Percentiles rank a stretch among this genome's conserved stretches.
Conservation (phyloP, 805 yeast species). For the Kluyveromyces dobzhanskii region DNA sequence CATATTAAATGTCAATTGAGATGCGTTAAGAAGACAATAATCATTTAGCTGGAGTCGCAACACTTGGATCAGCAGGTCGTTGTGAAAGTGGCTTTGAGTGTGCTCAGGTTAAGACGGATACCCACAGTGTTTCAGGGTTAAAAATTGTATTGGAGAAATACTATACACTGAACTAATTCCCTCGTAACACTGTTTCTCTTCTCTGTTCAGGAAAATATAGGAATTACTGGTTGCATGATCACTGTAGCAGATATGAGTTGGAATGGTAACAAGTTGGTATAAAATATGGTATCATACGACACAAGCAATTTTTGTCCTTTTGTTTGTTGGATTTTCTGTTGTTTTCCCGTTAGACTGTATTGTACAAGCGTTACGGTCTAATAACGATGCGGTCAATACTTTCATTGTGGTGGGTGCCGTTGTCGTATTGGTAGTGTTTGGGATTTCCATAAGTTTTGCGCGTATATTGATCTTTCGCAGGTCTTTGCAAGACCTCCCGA, state of each 20-base stretch:
- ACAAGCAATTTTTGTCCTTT: constrained; percentile 26
- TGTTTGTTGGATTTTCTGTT: constrained; percentile 50
- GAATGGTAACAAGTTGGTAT: constrained; percentile 37
- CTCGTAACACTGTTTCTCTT: too few species aligned
- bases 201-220: too few species aligned
- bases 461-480: constrained; percentile 52
- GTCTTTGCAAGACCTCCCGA: constrained; percentile 68
- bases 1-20: too few species aligned
- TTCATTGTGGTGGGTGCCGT: constrained; percentile 71
- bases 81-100: too few species aligned
- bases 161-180: too few species aligned
- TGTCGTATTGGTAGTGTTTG: constrained; percentile 46
- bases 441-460: constrained; percentile 44
- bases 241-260: neutral
- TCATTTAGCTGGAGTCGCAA: too few species aligned
- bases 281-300: constrained; percentile 27
- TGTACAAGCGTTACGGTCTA: constrained; percentile 43
- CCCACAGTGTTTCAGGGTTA: too few species aligned
- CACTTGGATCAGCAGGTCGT: too few species aligned
- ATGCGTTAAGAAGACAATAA: too few species aligned
- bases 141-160: too few species aligned
- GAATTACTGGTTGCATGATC: too few species aligned
- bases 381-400: constrained; percentile 65
- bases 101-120: too few species aligned
- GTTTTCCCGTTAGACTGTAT: constrained; percentile 79